A percentile compares a stretch with the other conserved stretches of the same genome.
Conservation (phyloP, 768 basidiomycete genomes). For the Calocera viscosa region DNA sequence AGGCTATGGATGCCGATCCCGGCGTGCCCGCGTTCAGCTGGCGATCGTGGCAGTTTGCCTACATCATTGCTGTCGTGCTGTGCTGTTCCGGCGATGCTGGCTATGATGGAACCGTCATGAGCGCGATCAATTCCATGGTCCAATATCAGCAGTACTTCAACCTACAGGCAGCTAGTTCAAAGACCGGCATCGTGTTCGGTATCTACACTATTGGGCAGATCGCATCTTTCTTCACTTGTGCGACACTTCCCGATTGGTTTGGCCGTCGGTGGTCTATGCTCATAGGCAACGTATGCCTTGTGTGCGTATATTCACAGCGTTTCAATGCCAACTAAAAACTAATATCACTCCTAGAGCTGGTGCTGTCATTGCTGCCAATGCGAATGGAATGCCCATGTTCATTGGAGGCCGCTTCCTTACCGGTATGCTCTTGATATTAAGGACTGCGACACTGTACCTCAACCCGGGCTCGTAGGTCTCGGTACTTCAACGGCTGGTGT, state of each 20-base stretch:
- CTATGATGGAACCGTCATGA: slow-evolving; percentile 46
- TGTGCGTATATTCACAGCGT: slow-evolving; percentile 27
- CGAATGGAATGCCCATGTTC: slow-evolving; percentile 30
- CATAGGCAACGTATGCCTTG: slow-evolving; percentile 35
- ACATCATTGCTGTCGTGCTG: slow-evolving; percentile 33
- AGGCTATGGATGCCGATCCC: not conserved
- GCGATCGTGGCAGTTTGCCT: not conserved
- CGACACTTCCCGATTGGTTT: slow-evolving; percentile 37
- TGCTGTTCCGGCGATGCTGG: slow-evolving; percentile 43
- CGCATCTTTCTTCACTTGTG: slow-evolving; percentile 22
- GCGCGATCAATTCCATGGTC: slow-evolving; percentile 40
- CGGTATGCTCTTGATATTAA: slow-evolving; percentile 24
- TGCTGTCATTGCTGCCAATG: slow-evolving; percentile 38
- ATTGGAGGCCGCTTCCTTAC: slow-evolving; percentile 42
- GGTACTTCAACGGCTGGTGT: slow-evolving; percentile 38
- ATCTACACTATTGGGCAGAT: slow-evolving; percentile 35
- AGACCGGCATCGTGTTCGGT: slow-evolving; percentile 43
- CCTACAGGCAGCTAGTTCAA: slow-evolving; percentile 33
- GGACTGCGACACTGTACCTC: not conserved
- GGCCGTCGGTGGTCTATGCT: slow-evolving; percentile 42
- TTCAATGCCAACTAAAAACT: slow-evolving; percentile 8
- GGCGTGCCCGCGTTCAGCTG: not conserved
- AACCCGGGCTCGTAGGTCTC: slow-evolving; percentile 25
- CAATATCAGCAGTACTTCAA: slow-evolving; percentile 37
- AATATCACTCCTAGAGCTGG: slow-evolving; percentile 29